phyloP scores from a whole-genome alignment of 1,284 basidiomycete genomes.

The Cutaneotrichosporon arboriforme region DNA sequence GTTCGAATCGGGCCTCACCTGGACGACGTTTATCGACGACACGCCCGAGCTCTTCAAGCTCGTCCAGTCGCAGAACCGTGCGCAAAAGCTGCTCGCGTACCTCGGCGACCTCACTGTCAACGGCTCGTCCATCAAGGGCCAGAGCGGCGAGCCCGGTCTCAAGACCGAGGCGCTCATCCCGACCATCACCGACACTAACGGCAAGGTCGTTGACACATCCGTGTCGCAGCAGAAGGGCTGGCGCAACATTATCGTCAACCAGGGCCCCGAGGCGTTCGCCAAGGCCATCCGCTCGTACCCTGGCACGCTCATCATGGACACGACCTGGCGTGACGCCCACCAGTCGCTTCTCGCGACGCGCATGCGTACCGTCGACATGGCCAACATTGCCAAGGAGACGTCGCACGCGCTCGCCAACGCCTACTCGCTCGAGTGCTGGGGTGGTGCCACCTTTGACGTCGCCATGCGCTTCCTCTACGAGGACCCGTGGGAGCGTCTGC shows the following conservation, averaged over 20 bases:
- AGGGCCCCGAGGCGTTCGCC: slow-evolving; percentile 97
- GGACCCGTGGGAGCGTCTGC: slow-evolving; percentile 97
- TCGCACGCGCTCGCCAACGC: slow-evolving; percentile 91
- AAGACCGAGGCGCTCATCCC: slow-evolving; percentile 85
- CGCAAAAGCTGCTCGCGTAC: slow-evolving; percentile 94
- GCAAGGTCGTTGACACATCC: slow-evolving; percentile 70
- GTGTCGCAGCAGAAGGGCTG: slow-evolving; percentile 84
- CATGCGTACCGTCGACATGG: slow-evolving; percentile 93
- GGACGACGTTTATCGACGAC: slow-evolving; percentile 99
- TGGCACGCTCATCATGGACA: slow-evolving; percentile 94
- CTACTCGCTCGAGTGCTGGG: slow-evolving; percentile 98
- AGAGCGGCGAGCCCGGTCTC: slow-evolving; percentile 84
- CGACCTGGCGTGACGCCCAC: slow-evolving; percentile 99
- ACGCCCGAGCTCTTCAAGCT: slow-evolving; percentile 98
- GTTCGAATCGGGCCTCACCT: slow-evolving; percentile 93
- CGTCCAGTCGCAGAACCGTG: slow-evolving; percentile 95
- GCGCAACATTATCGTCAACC: slow-evolving; percentile 98
- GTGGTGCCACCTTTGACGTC: slow-evolving; percentile 98
- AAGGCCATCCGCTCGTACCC: slow-evolving; percentile 96
- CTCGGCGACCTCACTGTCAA: slow-evolving; percentile 97
- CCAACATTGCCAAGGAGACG: slow-evolving; percentile 98
- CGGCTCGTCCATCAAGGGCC: slow-evolving; percentile 80
- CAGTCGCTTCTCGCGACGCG: slow-evolving; percentile 96
- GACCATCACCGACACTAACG: slow-evolving; percentile 69
- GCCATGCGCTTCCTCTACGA: slow-evolving; percentile 99